phyloP scores from a whole-genome alignment of 495 filamentous ascomycete species.

The Barbatosphaeria neglecta region DNA sequence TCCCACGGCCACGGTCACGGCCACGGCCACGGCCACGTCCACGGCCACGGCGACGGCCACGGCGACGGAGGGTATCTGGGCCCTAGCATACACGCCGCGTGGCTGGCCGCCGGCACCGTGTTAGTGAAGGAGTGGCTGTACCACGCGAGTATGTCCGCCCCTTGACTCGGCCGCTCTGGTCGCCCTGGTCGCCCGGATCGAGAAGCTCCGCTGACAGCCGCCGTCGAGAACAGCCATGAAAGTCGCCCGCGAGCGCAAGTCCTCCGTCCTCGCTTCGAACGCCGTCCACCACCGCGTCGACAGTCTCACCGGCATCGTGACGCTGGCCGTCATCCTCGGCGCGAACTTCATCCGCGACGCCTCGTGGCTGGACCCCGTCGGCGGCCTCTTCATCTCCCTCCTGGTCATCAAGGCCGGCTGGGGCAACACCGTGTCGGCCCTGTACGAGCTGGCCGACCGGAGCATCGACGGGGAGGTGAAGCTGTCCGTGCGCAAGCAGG shows the following conservation, averaged over 20 bases:
- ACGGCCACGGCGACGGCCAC: slow-evolving; percentile 46
- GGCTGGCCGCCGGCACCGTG: slow-evolving; percentile 88
- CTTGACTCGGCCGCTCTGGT: not conserved
- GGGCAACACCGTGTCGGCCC: slow-evolving; percentile 67
- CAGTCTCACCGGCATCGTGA: slow-evolving; percentile 86
- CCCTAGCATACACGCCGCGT: slow-evolving; percentile 84
- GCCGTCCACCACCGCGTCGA: slow-evolving; percentile 94
- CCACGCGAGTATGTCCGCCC: slow-evolving; percentile 64
- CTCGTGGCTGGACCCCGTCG: slow-evolving; percentile 89
- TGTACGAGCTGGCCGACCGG: slow-evolving; percentile 84
- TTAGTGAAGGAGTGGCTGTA: slow-evolving; percentile 94
- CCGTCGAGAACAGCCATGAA: slow-evolving; percentile 62
- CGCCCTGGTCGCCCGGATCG: too few relatives aligned
- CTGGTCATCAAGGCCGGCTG: slow-evolving; percentile 89
- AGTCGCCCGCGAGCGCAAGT: slow-evolving; percentile 86
- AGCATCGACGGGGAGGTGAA: slow-evolving; percentile 76
- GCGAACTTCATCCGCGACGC: slow-evolving; percentile 77
- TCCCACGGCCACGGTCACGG: slow-evolving; percentile 47
- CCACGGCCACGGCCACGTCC: slow-evolving; percentile 53
- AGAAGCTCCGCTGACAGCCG: slow-evolving; percentile 6
- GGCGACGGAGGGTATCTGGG: slow-evolving; percentile 35
- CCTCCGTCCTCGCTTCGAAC: slow-evolving; percentile 92
- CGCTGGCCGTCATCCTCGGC: slow-evolving; percentile 73
- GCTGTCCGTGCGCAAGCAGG: slow-evolving; percentile 50
- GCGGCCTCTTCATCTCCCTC: slow-evolving; percentile 77